Base-by-base conservation (phyloP, 306 rosid genomes). In the Pterocarpus macrocarpus region DNA sequence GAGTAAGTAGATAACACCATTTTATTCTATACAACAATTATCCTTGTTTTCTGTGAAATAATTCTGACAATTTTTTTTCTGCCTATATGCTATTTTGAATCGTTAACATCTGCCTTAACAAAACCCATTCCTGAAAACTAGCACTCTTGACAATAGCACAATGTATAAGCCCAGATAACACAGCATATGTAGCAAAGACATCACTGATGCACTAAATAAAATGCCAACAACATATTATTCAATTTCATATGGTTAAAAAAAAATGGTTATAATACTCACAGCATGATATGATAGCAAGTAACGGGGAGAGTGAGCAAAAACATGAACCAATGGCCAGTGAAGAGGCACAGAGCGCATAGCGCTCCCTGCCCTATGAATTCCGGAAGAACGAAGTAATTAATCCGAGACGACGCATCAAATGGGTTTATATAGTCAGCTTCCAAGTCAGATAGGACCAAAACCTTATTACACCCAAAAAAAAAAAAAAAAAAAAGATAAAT, bases 241-340 rank as follows among this genome's bases (percentile, higher is more conserved):
- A 69, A 4, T 15, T 64, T 32, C 33, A 67, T 75, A 8, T 45
- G 38, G 16, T 15, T 11, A 50, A 73, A 7, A 17, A 12, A 34
- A 50, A 28, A 2, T 33, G 55, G 0, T 55, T 33, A 47, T 47
- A 55, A 10, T 4, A 94, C 97, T 87, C 84, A 92, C 98, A 88
- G 77, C 85, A 77, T 88, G 56, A 68, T 66, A 56, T 85, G 87
- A 75, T 91, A 91, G 81, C 85, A 81, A 72, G 93, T 71, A 73
- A 94, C 74, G 61, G 98, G 98, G 73, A 89, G 72, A 0, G 96
- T 87, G 10, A 91, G 77, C 36, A 94, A 89, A 84, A 91, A 92
- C 97, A 94, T 90, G 88, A 94, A 80, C 97, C 98, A 94, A 39
- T 86, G 97, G 63, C 88, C 90, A 39, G 97, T 89, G 82, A 94